A percentile compares a stretch with the other conserved stretches of the same genome.
Conservation (phyloP, 345 rosid genomes). For the Odontarrhena argentea region DNA sequence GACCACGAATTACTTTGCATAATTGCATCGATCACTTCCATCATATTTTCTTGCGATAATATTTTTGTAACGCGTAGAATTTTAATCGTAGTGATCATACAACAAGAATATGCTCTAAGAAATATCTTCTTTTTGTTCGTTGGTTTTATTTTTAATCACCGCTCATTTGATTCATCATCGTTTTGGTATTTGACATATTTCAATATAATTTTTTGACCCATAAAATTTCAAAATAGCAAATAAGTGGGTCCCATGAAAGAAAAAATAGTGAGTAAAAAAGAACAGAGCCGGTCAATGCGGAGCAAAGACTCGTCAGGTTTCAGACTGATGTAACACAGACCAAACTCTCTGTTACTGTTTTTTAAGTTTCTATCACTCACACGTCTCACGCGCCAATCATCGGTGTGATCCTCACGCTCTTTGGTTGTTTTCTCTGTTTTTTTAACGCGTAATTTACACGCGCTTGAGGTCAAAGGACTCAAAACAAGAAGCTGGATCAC, state of each 20-base stretch:
- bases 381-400: slow-evolving; percentile 20
- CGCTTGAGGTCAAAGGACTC: slow-evolving; percentile 2
- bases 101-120: no score
- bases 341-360: slow-evolving; percentile 25
- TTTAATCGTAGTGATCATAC: neutral
- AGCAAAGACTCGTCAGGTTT: slow-evolving; percentile 42
- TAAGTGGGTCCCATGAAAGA: slow-evolving; percentile 38
- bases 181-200: neutral
- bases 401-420: neutral
- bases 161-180: neutral
- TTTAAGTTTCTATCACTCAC: neutral
- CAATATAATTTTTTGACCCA: neutral
- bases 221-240: neutral
- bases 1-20: neutral
- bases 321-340: slow-evolving; percentile 41
- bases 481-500: slow-evolving; percentile 17
- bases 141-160: neutral
- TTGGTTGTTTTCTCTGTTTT: neutral
- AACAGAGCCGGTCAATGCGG: slow-evolving; percentile 77
- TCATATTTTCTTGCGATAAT: neutral
- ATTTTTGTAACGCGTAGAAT: neutral
- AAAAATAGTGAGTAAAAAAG: slow-evolving; percentile 39
- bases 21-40: neutral
- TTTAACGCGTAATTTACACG: neutral
- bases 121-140: no score